Percentiles rank a stretch among this genome's conserved stretches.
Evolutionary conservation across 31 red algal species (phyloP).

Genomic region (Endocladia muricata): DNA sequence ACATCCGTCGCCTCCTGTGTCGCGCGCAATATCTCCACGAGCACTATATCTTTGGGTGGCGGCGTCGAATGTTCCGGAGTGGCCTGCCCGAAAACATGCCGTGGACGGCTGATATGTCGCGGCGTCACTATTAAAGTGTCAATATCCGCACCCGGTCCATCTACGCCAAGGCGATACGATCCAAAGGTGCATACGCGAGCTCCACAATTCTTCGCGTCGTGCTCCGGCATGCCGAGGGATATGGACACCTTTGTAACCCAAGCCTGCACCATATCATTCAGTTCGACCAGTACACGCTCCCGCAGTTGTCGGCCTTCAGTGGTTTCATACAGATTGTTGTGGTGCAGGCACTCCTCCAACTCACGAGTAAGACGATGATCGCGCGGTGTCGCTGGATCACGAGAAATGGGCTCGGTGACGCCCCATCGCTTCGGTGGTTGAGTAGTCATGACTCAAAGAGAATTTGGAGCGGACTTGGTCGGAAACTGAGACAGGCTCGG

Average conservation of each 20-base stretch:
- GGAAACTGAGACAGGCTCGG: too few relatives aligned
- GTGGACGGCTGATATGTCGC: slow-evolving; percentile 58
- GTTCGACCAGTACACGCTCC: slow-evolving; percentile 69
- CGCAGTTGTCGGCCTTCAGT: slow-evolving; percentile 59
- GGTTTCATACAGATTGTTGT: slow-evolving; percentile 83
- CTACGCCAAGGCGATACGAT: slow-evolving; percentile 91
- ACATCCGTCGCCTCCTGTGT: slow-evolving; percentile 71
- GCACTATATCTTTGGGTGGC: slow-evolving; percentile 64
- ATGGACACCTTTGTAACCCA: slow-evolving; percentile 88
- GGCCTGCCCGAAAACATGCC: slow-evolving; percentile 84
- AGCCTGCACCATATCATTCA: slow-evolving; percentile 55
- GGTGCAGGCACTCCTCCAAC: slow-evolving; percentile 89
- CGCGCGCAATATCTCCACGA: slow-evolving; percentile 71
- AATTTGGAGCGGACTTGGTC: too few relatives aligned
- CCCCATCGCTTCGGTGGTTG: slow-evolving; percentile 57
- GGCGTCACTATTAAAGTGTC: slow-evolving; percentile 92
- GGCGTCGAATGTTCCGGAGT: slow-evolving; percentile 22
- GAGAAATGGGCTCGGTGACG: slow-evolving; percentile 90
- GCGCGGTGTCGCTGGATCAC: slow-evolving; percentile 61
- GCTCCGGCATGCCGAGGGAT: slow-evolving; percentile 78
- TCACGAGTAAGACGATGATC: slow-evolving; percentile 83
- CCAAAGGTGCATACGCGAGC: slow-evolving; percentile 93
- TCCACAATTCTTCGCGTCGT: slow-evolving; percentile 71
- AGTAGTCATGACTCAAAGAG: too few relatives aligned
- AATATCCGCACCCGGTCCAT: slow-evolving; percentile 94